Evolutionary conservation across 2,329 filamentous ascomycete species (phyloP).

Genomic region (Aspergillus sp.): DNA sequence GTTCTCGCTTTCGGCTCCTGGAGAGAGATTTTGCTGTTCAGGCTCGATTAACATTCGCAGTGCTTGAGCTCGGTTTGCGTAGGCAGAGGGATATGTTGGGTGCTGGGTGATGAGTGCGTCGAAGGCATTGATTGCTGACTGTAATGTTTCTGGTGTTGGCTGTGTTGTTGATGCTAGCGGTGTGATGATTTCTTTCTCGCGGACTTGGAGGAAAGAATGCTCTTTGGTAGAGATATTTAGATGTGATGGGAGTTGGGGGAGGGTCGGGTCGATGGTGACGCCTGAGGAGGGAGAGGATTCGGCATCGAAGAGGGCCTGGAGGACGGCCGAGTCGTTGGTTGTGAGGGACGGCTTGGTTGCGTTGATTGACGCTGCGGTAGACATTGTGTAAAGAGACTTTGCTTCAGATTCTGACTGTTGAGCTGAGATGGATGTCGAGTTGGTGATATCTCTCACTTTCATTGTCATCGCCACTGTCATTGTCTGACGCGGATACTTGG

Average conservation of each 20-base stretch:
- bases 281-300: constrained; percentile 43
- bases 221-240: constrained; percentile 36
- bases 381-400: constrained; percentile 6
- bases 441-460: not conserved
- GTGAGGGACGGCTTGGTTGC: constrained; percentile 33
- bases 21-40: not conserved
- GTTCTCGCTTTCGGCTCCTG: constrained; percentile 7
- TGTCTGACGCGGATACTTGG: not conserved
- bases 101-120: constrained; percentile 43
- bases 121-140: constrained; percentile 39
- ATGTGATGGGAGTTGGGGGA: constrained; percentile 42
- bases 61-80: constrained; percentile 57
- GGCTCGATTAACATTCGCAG: constrained; percentile 37
- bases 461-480: too few relatives aligned
- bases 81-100: constrained; percentile 54
- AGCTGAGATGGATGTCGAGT: not conserved
- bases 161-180: constrained; percentile 28
- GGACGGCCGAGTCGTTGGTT: constrained; percentile 46
- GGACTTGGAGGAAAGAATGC: constrained; percentile 39
- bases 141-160: constrained; percentile 21
- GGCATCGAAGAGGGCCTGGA: constrained; percentile 48
- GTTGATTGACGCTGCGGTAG: constrained; percentile 23
- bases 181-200: constrained; percentile 42
- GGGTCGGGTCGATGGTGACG: constrained; percentile 37
- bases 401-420: not conserved